phyloP scores from a whole-genome alignment of 495 filamentous ascomycete species.

The Bryoglossum gracile region DNA sequence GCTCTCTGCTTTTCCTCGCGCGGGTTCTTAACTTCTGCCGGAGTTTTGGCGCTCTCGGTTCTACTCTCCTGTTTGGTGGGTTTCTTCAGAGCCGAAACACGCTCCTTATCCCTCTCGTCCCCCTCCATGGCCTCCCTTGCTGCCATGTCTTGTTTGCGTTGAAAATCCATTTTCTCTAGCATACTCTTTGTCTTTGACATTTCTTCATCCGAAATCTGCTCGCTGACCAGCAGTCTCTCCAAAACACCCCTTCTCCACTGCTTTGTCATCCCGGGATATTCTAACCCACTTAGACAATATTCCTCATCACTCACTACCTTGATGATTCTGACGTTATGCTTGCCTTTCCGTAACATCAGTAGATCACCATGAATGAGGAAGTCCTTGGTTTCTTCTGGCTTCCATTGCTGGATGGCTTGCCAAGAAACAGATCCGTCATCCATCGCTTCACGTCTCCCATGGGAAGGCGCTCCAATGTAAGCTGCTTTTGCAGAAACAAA shows the following conservation, averaged over 20 bases:
- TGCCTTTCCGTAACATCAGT: conserved; percentile 67
- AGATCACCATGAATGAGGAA: conserved; percentile 54
- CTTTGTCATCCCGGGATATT: conserved; percentile 33
- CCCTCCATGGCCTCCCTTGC: too few species aligned
- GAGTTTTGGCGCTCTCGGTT: too few species aligned
- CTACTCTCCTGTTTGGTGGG: too few species aligned
- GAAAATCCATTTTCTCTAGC: too few species aligned
- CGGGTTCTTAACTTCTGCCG: too few species aligned
- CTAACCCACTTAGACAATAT: conserved; percentile 38
- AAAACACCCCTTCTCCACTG: conserved; percentile 1
- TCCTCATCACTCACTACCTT: conserved; percentile 66
- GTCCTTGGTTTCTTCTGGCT: conserved; percentile 45
- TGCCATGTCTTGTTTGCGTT: too few species aligned
- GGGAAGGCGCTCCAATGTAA: conserved; percentile 57
- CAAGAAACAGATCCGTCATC: conserved; percentile 49
- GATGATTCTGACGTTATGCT: conserved; percentile 72
- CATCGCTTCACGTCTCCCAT: conserved; percentile 44
- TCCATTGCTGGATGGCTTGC: conserved; percentile 53
- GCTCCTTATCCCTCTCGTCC: too few species aligned
- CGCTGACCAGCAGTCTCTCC: neutral
- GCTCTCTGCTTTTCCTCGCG: too few species aligned
- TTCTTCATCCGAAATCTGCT: neutral
- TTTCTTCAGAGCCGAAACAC: too few species aligned
- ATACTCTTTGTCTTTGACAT: neutral
- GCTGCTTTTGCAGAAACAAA: conserved; percentile 51